Conservation (phyloP, 495 filamentous ascomycete genomes). For the Glutinoglossum americanum region DNA sequence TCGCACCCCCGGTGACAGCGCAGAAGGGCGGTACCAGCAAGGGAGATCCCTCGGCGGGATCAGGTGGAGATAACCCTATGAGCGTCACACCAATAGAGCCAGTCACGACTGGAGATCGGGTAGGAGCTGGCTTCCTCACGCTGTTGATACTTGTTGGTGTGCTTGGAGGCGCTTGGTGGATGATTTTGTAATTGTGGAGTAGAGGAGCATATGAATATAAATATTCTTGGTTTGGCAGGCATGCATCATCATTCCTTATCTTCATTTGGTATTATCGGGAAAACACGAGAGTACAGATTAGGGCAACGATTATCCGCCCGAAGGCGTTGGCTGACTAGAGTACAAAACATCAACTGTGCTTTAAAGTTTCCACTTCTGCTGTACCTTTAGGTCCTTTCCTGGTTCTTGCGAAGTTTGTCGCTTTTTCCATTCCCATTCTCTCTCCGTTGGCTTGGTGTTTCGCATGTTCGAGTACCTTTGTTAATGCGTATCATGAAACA, state of each 20-base stretch:
- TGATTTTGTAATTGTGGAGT: constrained; percentile 12
- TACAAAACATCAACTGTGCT: background rate
- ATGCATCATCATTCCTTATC: background rate
- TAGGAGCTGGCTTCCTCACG: constrained; percentile 40
- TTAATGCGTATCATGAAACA: background rate
- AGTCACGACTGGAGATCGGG: constrained; percentile 30
- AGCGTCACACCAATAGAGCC: constrained; percentile 7
- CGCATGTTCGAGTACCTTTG: background rate
- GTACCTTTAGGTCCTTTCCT: background rate
- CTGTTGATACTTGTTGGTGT: constrained; percentile 19
- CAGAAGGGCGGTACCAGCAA: constrained; percentile 52
- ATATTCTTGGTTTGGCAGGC: background rate
- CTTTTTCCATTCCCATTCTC: background rate
- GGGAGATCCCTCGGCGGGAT: constrained; percentile 49
- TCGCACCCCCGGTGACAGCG: constrained; percentile 34
- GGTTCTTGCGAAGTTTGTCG: background rate
- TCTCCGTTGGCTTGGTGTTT: background rate
- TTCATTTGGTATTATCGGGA: background rate
- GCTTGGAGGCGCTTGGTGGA: constrained; percentile 24
- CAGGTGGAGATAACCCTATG: constrained; percentile 11
- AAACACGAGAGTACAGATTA: background rate
- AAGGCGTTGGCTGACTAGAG: background rate
- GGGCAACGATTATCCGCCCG: background rate
- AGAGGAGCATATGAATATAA: background rate
- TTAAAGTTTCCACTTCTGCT: background rate